Evolutionary conservation across 768 basidiomycete genomes (phyloP).

Genomic region (Termitomyces sp.): DNA sequence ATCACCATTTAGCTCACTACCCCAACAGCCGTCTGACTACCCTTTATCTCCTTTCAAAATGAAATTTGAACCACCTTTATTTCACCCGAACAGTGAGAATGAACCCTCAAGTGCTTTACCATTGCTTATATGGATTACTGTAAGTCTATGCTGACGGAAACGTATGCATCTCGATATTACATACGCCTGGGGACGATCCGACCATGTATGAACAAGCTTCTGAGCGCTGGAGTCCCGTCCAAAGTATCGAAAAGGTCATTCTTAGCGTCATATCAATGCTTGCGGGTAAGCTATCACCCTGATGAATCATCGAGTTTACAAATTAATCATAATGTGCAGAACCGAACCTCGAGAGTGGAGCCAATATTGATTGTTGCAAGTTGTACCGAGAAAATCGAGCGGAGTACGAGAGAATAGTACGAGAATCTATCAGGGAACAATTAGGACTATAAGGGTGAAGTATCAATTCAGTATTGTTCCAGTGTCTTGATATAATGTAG

Average conservation of each 20-base stretch:
- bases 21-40: constrained; percentile 81
- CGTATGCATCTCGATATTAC: constrained; percentile 97
- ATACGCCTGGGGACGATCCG: constrained; percentile 90
- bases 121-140: constrained; percentile 10
- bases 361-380: constrained; percentile 97
- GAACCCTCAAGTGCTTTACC: constrained; percentile 3
- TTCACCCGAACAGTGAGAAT: constrained; percentile 92
- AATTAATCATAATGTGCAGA: constrained; percentile 38
- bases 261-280: constrained; percentile 97
- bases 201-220: constrained; percentile 93
- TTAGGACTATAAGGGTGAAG: constrained; percentile 57
- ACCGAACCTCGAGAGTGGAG: constrained; percentile 96
- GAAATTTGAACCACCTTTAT: constrained; percentile 95
- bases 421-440: constrained; percentile 81
- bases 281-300: constrained; percentile 56
- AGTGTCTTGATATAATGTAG: constrained; percentile 15
- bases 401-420: constrained; percentile 87
- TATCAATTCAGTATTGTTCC: constrained; percentile 7
- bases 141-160: constrained; percentile 94
- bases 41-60: constrained; percentile 99
- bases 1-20: neutral
- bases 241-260: constrained; percentile 95
- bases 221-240: constrained; percentile 98
- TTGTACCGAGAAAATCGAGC: constrained; percentile 85
- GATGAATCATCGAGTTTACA: constrained; percentile 10